Evolutionary conservation across 139 green algal genomes (phyloP), one percentile per base, ranked within the genome.

Genomic region (Tetradesmus lagerheimii): DNA sequence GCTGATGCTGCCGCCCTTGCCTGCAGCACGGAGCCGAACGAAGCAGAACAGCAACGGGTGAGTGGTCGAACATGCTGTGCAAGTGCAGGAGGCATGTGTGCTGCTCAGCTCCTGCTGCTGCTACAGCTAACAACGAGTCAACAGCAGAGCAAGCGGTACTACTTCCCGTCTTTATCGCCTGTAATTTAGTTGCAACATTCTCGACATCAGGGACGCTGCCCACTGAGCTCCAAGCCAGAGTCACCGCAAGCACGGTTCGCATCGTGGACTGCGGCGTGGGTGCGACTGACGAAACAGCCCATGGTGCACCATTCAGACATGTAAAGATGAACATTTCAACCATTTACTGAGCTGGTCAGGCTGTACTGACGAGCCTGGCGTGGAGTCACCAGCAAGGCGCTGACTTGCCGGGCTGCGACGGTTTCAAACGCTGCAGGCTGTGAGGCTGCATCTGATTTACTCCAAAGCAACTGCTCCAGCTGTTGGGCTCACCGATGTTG

Each of bases 1-100:
- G 79, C 79, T 37, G 31, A 85, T 41, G 79, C 79, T 85, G 78
- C 47, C 31, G 31, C 39, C 39, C 79, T 85, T 85, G 79, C 79
- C 79, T 66, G 41, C 25, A 85, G 79, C n/a, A 34, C 14, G n/a
- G 6, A 29, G 23, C 31, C 43, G 25, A 12, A 31, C 16, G 39
- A 11, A n/a, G n/a, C 41, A 66, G 39, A 34, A 83, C 38, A 83
- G 11, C 77, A 57, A 23, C 37, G 35, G 34, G 34, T 53, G 29
- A 41, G 75, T 25, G 8, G 35, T 29, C 77, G 77, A 45, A 18
- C 29, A 53, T 82, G 77, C 39, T 31, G 2, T 43, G 20, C 35
- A 83, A 43, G 16, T 34, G 14, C 12, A 16, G 2, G 8, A 31
- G 9, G 29, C 18, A 47, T 53, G 37, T 25, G 18, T 83, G 16